These are phyloP conservation scores for Tephrocybe sp. DNA, from an alignment of 768 basidiomycete genomes.

Conservation along the genomic window DNA sequence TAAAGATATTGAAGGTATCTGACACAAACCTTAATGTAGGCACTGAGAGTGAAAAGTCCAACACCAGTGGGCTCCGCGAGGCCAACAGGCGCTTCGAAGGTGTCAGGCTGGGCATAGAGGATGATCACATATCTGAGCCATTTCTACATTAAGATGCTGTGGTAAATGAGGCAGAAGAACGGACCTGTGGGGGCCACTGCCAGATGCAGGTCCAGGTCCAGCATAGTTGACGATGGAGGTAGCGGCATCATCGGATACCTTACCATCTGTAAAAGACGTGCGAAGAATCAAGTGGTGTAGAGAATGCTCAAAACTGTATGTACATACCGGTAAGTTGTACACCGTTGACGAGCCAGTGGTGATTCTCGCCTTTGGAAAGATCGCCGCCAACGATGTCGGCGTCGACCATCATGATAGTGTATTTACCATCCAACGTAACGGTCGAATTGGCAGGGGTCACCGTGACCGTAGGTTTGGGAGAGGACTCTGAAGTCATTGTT, in stretches of 20 bases:
- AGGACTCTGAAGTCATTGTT: constrained; percentile 48
- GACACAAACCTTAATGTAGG: constrained; percentile 51
- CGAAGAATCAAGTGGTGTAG: background rate
- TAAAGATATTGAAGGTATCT: background rate
- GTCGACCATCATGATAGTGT: constrained; percentile 76
- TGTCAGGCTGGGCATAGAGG: constrained; percentile 61
- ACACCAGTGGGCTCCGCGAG: constrained; percentile 53
- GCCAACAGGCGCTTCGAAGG: constrained; percentile 60
- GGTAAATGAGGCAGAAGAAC: constrained; percentile 6
- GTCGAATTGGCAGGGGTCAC: constrained; percentile 52
- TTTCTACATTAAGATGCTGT: background rate
- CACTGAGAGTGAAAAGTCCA: constrained; percentile 52
- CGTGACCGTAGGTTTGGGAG: constrained; percentile 51
- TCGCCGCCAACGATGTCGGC: constrained; percentile 67
- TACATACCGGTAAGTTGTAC: constrained; percentile 47
- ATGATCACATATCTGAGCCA: constrained; percentile 62
- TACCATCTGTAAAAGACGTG: constrained; percentile 22
- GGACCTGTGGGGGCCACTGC: constrained; percentile 75
- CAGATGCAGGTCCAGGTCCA: constrained; percentile 67
- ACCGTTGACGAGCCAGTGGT: constrained; percentile 81
- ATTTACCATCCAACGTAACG: constrained; percentile 45
- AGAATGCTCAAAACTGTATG: background rate
- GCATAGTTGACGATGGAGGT: constrained; percentile 63
- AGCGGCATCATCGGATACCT: constrained; percentile 44
- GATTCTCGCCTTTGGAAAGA: constrained; percentile 56